Percentiles rank a stretch among this genome's conserved stretches.
Conservation (phyloP, 2,329 filamentous ascomycete species). For the Aspergillus sp. region DNA sequence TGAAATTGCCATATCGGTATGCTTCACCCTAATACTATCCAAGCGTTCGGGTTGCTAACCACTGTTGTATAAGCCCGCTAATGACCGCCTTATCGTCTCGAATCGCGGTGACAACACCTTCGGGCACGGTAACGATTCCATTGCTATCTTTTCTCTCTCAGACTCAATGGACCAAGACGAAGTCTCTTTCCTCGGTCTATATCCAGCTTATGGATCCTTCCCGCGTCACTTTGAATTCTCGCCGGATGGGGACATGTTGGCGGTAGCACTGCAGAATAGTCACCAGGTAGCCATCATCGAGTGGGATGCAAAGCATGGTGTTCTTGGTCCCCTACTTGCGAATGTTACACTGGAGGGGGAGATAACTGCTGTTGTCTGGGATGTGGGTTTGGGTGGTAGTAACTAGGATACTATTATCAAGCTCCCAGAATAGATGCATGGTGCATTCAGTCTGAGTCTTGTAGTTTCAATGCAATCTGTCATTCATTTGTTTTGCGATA, state of each 20-base stretch:
- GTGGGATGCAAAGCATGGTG: slow-evolving; percentile 45
- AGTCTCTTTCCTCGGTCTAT: slow-evolving; percentile 52
- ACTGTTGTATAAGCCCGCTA: not conserved
- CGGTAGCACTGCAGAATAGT: slow-evolving; percentile 61
- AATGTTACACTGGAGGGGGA: not conserved
- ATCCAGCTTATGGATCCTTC: slow-evolving; percentile 60
- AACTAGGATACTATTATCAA: accelerated
- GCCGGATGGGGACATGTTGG: slow-evolving; percentile 59
- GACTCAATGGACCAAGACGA: not conserved
- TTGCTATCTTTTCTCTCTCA: not conserved
- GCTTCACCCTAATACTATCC: no score
- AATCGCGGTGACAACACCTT: not conserved
- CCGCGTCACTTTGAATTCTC: slow-evolving; percentile 67
- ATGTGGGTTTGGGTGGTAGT: not conserved
- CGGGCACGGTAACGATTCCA: not conserved
- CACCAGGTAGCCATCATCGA: slow-evolving; percentile 58
- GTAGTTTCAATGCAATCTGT: no score
- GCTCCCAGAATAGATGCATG: no score
- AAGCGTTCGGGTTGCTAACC: no score
- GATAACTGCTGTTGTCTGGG: not conserved
- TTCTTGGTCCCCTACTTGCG: not conserved
- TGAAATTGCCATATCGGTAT: not conserved
- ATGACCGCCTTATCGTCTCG: not conserved
- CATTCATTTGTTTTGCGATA: no score
- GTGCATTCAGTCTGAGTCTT: no score